Percentiles rank a stretch among this genome's conserved stretches.
Conservation (phyloP, 1,284 basidiomycete species). For the Ustilago loliicola region DNA sequence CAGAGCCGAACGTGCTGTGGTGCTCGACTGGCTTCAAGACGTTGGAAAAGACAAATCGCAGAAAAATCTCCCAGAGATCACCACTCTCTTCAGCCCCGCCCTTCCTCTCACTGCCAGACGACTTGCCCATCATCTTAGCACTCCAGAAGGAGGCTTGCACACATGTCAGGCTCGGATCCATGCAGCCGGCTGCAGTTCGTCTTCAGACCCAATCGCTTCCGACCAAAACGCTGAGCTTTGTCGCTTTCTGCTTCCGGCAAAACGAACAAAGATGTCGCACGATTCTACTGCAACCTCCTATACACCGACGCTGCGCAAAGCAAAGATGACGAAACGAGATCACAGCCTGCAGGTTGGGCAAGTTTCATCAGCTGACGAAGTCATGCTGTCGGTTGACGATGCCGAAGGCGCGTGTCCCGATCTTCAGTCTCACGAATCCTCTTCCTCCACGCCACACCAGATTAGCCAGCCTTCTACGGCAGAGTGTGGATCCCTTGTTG, state of each 20-base stretch:
- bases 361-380: neutral
- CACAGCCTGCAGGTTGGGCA: neutral
- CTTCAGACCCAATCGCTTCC: neutral
- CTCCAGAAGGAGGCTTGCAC: neutral
- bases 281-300: neutral
- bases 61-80: neutral
- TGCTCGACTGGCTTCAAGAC: slow-evolving; percentile 12
- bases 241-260: neutral
- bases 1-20: neutral
- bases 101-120: slow-evolving; percentile 9
- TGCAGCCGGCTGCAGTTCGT: neutral
- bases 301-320: neutral
- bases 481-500: neutral
- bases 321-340: neutral
- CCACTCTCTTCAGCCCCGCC: neutral
- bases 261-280: neutral
- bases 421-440: neutral
- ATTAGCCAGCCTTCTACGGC: neutral
- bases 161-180: neutral
- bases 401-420: neutral
- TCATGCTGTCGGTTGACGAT: neutral
- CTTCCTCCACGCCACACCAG: neutral
- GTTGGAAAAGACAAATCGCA: neutral
- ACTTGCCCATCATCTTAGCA: slow-evolving; percentile 7
- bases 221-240: too few species aligned